Evolutionary conservation across 345 rosid species (phyloP).

Genomic region (Acer campestre): DNA sequence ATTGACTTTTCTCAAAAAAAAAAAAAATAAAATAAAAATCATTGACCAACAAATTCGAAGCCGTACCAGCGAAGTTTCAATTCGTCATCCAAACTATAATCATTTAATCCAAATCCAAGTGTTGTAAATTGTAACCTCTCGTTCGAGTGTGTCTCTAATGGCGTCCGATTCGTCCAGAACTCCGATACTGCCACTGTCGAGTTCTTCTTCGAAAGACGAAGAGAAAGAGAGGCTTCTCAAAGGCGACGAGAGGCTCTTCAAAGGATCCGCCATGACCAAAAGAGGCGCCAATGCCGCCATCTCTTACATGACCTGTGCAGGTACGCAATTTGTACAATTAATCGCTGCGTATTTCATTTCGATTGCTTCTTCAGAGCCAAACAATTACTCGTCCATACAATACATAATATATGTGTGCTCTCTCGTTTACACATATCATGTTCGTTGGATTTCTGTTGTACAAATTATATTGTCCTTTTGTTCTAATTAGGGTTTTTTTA

Average conservation of each 20-base stretch:
- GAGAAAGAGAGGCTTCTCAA: slow-evolving; percentile 56
- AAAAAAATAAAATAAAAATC: no score
- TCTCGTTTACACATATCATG: no score
- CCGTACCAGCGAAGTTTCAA: no score
- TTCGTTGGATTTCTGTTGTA: not conserved
- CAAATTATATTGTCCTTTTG: not conserved
- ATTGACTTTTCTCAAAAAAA: not conserved
- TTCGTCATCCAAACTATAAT: no score
- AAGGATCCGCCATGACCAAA: slow-evolving; percentile 94
- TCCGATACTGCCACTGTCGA: slow-evolving; percentile 69
- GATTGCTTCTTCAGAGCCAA: not conserved
- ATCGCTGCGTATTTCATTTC: not conserved
- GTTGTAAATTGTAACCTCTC: no score
- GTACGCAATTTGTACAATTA: slow-evolving; percentile 28
- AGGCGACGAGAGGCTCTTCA: slow-evolving; percentile 70
- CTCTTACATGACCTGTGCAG: slow-evolving; percentile 95
- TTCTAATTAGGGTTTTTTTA: not conserved
- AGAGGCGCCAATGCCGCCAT: slow-evolving; percentile 88
- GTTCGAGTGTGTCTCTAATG: slow-evolving; percentile 37
- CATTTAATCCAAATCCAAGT: no score
- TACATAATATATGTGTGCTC: no score
- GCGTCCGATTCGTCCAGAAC: slow-evolving; percentile 48
- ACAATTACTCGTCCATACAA: no score
- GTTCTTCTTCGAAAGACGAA: slow-evolving; percentile 52
- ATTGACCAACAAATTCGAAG: no score